These are phyloP conservation scores for Arthromyces matolae DNA, from an alignment of 768 basidiomycete species.

Conservation along the genomic window DNA sequence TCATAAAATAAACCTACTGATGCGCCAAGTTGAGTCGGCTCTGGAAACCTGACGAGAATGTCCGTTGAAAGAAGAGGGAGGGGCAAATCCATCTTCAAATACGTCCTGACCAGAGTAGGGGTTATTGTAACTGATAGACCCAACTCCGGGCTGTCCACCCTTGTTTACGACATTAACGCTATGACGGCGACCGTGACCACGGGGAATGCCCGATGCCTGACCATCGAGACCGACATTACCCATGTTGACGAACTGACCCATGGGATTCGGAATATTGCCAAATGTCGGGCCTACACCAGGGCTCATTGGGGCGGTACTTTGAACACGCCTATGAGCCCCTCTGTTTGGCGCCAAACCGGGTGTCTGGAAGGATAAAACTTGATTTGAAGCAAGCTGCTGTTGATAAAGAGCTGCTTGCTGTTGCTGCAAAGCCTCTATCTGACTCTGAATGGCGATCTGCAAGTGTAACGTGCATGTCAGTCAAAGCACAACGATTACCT, in stretches of 20 bases:
- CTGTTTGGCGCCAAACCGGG: constrained; percentile 68
- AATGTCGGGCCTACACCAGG: constrained; percentile 44
- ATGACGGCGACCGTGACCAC: constrained; percentile 85
- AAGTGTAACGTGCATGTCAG: not conserved
- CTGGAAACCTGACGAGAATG: constrained; percentile 75
- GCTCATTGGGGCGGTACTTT: constrained; percentile 72
- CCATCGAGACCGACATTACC: constrained; percentile 56
- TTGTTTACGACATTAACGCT: constrained; percentile 92
- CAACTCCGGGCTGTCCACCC: constrained; percentile 41
- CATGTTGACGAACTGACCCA: constrained; percentile 65
- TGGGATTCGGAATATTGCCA: constrained; percentile 47
- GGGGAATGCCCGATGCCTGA: constrained; percentile 62
- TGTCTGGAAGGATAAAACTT: constrained; percentile 76
- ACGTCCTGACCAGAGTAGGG: constrained; percentile 54
- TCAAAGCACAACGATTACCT: constrained; percentile 4
- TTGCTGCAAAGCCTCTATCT: constrained; percentile 87
- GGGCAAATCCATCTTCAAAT: constrained; percentile 79
- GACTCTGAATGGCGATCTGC: constrained; percentile 84
- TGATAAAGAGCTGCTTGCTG: constrained; percentile 90
- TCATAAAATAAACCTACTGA: constrained; percentile 53
- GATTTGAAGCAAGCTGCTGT: constrained; percentile 85
- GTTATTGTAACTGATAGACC: constrained; percentile 52
- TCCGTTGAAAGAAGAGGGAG: constrained; percentile 56
- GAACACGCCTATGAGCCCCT: constrained; percentile 72
- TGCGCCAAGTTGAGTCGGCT: constrained; percentile 84